Percentiles rank a stretch among this genome's conserved stretches.
Evolutionary conservation across 139 green algal genomes (phyloP).

Genomic region (Picochlorum sp.): DNA sequence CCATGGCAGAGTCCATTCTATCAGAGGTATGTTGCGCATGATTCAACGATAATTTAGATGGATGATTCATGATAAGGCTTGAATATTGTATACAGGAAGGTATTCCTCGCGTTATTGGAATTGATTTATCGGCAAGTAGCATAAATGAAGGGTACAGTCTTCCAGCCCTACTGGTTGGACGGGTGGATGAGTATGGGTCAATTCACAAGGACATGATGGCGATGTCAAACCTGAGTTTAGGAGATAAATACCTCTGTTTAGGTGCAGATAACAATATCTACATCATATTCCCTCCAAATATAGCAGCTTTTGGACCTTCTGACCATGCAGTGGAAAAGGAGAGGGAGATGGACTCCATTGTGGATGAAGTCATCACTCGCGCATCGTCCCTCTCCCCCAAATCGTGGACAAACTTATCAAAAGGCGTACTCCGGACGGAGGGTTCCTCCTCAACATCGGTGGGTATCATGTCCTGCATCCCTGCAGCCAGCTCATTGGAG

Average conservation of each 20-base stretch:
- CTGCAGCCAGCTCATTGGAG: neutral
- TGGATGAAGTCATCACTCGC: neutral
- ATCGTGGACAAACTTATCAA: neutral
- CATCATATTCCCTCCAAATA: constrained; percentile 13
- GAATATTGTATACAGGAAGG: neutral
- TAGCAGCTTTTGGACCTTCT: neutral
- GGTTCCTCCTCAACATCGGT: constrained; percentile 18
- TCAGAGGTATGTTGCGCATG: constrained; percentile 2
- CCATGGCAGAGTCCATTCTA: constrained; percentile 5
- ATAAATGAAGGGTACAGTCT: constrained; percentile 26
- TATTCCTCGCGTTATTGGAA: constrained; percentile 28
- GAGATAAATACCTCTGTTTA: constrained; percentile 44
- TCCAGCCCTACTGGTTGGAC: constrained; percentile 36
- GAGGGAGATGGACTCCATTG: neutral
- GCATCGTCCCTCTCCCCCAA: neutral
- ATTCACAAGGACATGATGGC: neutral
- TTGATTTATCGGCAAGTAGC: constrained; percentile 42
- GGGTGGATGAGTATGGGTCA: constrained; percentile 15
- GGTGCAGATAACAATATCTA: constrained; percentile 57
- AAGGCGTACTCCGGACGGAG: constrained; percentile 4
- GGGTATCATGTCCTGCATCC: constrained; percentile 2
- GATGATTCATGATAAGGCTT: no score
- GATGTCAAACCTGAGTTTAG: no score
- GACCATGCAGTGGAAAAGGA: neutral
- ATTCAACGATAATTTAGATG: neutral